Evolutionary conservation across 1,139 yeast genomes (phyloP), one percentile per base, ranked within the genome.

Genomic region (Yamadazyma diospyri): DNA sequence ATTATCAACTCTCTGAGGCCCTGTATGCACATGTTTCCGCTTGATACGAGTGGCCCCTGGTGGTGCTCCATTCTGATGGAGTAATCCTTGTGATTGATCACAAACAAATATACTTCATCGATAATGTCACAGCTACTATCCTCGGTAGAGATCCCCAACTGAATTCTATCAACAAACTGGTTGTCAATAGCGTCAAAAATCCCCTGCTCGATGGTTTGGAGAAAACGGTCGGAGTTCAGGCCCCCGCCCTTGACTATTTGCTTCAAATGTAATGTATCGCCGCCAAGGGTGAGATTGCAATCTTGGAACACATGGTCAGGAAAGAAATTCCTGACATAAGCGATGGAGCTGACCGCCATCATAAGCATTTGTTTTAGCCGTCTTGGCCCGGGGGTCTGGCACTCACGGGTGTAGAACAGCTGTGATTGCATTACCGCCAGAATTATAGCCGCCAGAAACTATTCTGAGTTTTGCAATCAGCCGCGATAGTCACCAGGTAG

Each of bases 81-180:
- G 6, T 6, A 18, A 6, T 32, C 32, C 2, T 47, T 46, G 42
- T 73, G 75, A 28, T 61, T 59, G 30, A 78, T 55, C 5, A 59
- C 54, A 42, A 78, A 76, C 6, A 69, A 50, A 43, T 77, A 78
- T 10, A 68, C 62, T 46, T 78, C 84, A 25, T 53, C 48, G 10
- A 73, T 41, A 1, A 61, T 58, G 3, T 48, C 42, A 4, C 76
- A 72, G 1, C 55, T 43, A 3, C 45, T 37, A 18, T 64, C 62
- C 38, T 71, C 66, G 6, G 64, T 42, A 33, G 68, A 60, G 5
- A 76, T 61, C 1, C 70, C 64, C 25, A 78, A 51, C 34, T 70
- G 65, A 11, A 78, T 41, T 0, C 72, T 70, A 36, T 61, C 57
- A 22, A 78, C 47, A 36, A 61, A 66, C 16, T 64, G 58, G 20